Conservation (phyloP, 2,329 filamentous ascomycete species). For the Aspergillus phoenicis region DNA sequence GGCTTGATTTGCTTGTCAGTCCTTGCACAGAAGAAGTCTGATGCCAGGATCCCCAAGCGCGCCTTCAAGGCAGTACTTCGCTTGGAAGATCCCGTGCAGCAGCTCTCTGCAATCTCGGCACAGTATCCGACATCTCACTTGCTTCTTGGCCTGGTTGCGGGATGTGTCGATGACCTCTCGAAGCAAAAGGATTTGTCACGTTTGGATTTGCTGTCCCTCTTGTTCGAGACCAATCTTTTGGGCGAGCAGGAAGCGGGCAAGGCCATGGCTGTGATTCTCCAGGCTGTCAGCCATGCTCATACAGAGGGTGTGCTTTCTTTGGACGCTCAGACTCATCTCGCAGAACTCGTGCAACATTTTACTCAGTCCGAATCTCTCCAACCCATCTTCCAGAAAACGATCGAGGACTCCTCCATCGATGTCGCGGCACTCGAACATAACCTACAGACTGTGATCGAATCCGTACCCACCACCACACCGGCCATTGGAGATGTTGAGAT, state of each 20-base stretch:
- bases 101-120: slow-evolving; percentile 37
- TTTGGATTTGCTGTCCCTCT: slow-evolving; percentile 50
- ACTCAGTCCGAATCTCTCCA: slow-evolving; percentile 63
- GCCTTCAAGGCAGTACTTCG: slow-evolving; percentile 60
- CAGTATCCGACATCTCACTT: slow-evolving; percentile 40
- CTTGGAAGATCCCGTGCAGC: slow-evolving; percentile 34
- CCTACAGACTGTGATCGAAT: slow-evolving; percentile 69
- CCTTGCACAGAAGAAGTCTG: slow-evolving; percentile 75
- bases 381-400: slow-evolving; percentile 66
- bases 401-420: slow-evolving; percentile 69
- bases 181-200: slow-evolving; percentile 39
- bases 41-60: slow-evolving; percentile 67
- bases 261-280: slow-evolving; percentile 38
- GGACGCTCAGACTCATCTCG: slow-evolving; percentile 64
- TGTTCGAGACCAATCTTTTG: slow-evolving; percentile 39
- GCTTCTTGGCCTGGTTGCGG: slow-evolving; percentile 40
- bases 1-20: slow-evolving; percentile 80
- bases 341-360: slow-evolving; percentile 67
- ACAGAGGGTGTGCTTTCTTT: slow-evolving; percentile 38
- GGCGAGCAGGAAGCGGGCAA: slow-evolving; percentile 32
- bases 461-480: slow-evolving; percentile 53
- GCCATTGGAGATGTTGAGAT: slow-evolving; percentile 55
- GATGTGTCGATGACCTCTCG: slow-evolving; percentile 37
- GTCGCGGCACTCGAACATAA: slow-evolving; percentile 74
- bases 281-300: slow-evolving; percentile 51